Evolutionary conservation across 208 protist genomes (phyloP).

Genomic region (Crithidia sp.): DNA sequence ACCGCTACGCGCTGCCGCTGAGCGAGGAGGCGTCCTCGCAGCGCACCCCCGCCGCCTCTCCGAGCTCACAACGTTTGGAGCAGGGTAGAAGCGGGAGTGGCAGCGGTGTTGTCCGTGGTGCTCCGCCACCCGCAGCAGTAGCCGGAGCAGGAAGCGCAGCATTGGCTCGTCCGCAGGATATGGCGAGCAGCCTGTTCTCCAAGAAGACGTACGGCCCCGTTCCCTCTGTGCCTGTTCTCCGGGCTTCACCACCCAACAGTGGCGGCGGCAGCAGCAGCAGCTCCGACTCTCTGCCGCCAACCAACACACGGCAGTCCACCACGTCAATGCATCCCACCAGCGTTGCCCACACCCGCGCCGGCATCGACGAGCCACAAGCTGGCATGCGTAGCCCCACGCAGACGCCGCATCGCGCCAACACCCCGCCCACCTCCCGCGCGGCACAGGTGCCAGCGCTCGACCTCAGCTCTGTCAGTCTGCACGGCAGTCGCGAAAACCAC

Average conservation of each 20-base stretch:
- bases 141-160: too few relatives aligned
- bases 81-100: neutral
- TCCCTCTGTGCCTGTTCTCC: conserved; percentile 17
- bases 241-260: neutral
- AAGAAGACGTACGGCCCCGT: conserved; percentile 12
- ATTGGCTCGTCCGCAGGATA: neutral
- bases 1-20: conserved; percentile 9
- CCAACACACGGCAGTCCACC: neutral
- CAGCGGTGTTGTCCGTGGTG: neutral
- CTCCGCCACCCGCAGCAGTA: neutral
- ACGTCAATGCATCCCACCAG: neutral
- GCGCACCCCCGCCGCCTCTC: neutral
- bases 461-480: neutral
- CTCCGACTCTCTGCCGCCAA: neutral
- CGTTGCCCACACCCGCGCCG: neutral
- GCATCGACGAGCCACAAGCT: neutral
- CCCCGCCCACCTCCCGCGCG: conserved; percentile 3
- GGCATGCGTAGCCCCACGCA: neutral
- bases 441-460: conserved; percentile 6
- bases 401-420: neutral
- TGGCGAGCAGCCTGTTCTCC: neutral
- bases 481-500: neutral
- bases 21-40: conserved; percentile 16
- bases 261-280: too few relatives aligned
- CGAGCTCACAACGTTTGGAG: neutral